These are phyloP conservation scores for Euphrasia arctica DNA, from an alignment of 305 asterid species.

Conservation along the genomic window DNA sequence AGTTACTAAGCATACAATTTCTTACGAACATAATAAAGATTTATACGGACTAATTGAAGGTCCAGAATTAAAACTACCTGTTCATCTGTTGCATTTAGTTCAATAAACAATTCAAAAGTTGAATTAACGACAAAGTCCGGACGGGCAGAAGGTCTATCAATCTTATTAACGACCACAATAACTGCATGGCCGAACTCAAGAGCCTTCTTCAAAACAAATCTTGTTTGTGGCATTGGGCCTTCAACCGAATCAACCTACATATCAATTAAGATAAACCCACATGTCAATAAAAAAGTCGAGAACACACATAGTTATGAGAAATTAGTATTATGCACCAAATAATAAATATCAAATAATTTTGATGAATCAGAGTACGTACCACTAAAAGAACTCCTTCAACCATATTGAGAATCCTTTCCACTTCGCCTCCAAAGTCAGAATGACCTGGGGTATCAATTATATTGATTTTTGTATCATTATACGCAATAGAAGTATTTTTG, in stretches of 20 bases:
- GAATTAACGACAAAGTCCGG: constrained; percentile 93
- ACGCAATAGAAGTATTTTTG: constrained; percentile 93
- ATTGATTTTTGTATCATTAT: constrained; percentile 84
- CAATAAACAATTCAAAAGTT: constrained; percentile 94
- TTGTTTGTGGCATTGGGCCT: constrained; percentile 56
- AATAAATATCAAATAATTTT: background rate
- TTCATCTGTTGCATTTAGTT: constrained; percentile 93
- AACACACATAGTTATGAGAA: no score
- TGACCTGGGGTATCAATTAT: constrained; percentile 99
- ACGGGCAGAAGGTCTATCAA: constrained; percentile 96
- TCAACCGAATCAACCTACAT: constrained; percentile 98
- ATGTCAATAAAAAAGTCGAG: background rate
- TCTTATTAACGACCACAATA: constrained; percentile 94
- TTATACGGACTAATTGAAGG: constrained; percentile 6
- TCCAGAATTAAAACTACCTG: constrained; percentile 53
- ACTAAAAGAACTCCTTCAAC: constrained; percentile 99
- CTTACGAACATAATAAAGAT: constrained; percentile 9
- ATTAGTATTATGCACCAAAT: no score
- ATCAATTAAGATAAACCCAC: constrained; percentile 7
- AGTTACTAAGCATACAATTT: constrained; percentile 9
- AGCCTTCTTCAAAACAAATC: constrained; percentile 95
- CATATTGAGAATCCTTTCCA: constrained; percentile 98
- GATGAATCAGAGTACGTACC: constrained; percentile 43
- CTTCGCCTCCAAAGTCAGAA: constrained; percentile 99
- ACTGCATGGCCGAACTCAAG: constrained; percentile 99